These are phyloP conservation scores for Metarhizium rileyi DNA, from an alignment of 2,329 filamentous ascomycete species.

Conservation along the genomic window DNA sequence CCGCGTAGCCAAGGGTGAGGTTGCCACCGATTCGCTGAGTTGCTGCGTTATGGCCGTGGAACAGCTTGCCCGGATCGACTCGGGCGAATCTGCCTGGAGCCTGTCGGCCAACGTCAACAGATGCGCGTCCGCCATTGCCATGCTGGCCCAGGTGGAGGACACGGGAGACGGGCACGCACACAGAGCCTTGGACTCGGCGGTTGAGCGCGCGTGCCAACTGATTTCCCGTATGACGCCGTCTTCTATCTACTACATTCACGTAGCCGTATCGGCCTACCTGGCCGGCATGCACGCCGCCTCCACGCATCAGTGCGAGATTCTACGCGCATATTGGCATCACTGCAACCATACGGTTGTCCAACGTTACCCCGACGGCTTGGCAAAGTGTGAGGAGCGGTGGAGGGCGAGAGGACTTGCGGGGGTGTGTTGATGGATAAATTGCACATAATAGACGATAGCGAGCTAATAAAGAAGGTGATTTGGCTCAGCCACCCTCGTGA, in stretches of 20 bases:
- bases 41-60: conserved; percentile 17
- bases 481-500: too few relatives aligned
- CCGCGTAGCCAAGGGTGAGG: conserved; percentile 17
- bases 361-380: conserved; percentile 20
- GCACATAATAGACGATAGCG: background rate
- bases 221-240: conserved; percentile 20
- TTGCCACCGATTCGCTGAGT: conserved; percentile 6
- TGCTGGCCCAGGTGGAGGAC: conserved; percentile 11
- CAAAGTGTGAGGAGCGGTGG: conserved; percentile 25
- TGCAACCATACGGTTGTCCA: conserved; percentile 27
- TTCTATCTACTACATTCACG: conserved; percentile 29
- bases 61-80: conserved; percentile 13
- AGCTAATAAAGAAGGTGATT: background rate
- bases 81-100: conserved; percentile 12
- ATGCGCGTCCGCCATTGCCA: conserved; percentile 25
- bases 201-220: conserved; percentile 24
- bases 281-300: conserved; percentile 25
- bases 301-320: conserved; percentile 21
- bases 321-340: conserved; percentile 28
- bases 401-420: conserved; percentile 11
- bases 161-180: background rate
- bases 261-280: conserved; percentile 27
- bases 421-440: background rate
- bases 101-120: conserved; percentile 22
- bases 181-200: conserved; percentile 18